Evolutionary conservation across 2,329 filamentous ascomycete genomes (phyloP), one percentile per base, ranked within the genome.

Genomic region (Fusarium tjaetaba): DNA sequence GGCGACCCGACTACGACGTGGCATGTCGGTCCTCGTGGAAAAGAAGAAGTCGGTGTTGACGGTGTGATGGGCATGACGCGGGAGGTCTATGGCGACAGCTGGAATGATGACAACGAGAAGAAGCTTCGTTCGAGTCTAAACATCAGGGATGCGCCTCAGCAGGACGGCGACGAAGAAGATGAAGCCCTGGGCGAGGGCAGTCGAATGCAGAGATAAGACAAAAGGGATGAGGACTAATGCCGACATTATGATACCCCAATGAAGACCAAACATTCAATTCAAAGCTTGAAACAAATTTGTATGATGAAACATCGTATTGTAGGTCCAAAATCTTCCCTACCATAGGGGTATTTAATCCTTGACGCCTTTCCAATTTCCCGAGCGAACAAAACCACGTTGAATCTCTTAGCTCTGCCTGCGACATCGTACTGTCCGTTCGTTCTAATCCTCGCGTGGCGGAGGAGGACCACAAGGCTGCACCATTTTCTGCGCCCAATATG

Each of bases 11-110:
- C 89, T 5, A 87, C 94, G 13, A 95, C 94, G 53, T 99, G 94
- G 88, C 89, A 93, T 63, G 89, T 98, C 20, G 96, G 96, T 0
- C 92, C 94, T 11, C 88, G 96, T 28, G 96, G 93, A 11, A 96
- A 93, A 82, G 87, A 95, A 13, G 96, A 98, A 82, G 89, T 98
- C 41, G 94, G 93, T 0, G 86, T 91, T n/a, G 88, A 90, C 56
- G 94, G 93, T 2, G 92, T 96, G 18, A 89, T 91, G 24, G 91
- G 90, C 1, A 82, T 98, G 71, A 90, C 95, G 8, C 83, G 89
- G 79, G 82, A 87, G 61, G 85, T 92, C 2, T 92, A 90, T 79
- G 89, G 86, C 2, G 84, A 85, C 13, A 65, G 57, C 28, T 84
- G 85, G 49, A 83, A 84, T 4, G 84, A 87, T 7, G 88, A 91